A percentile compares a stretch with the other conserved stretches of the same genome.
These are phyloP conservation scores for Avena eriantha DNA, from an alignment of 176 grass and related monocot genomes.

Conservation along the genomic window DNA sequence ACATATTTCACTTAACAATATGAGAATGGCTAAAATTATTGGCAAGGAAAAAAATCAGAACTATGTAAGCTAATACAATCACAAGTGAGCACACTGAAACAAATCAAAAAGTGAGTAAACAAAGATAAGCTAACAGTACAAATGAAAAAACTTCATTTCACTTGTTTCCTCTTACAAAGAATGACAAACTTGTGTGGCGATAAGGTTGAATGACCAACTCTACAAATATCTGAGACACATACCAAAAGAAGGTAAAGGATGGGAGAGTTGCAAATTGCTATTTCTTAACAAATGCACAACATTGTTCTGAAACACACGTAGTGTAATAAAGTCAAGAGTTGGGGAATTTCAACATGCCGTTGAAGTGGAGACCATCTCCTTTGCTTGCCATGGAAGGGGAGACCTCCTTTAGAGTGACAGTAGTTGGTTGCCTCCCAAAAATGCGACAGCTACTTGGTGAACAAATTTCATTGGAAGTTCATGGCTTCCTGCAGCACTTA, in stretches of 20 bases:
- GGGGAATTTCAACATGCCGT: slow-evolving; percentile 37
- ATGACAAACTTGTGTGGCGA: background rate
- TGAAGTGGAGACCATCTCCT: slow-evolving; percentile 23
- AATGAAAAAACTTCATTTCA: background rate
- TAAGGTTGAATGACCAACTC: slow-evolving; percentile 20
- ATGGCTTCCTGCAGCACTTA: slow-evolving; percentile 3
- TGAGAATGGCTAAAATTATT: background rate
- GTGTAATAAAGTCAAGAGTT: slow-evolving; percentile 31
- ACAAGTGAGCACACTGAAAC: background rate
- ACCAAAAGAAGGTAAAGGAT: slow-evolving; percentile 15
- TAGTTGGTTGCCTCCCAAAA: slow-evolving; percentile 20
- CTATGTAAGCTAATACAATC: slow-evolving; percentile 23
- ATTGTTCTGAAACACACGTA: slow-evolving; percentile 34
- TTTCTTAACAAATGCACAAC: slow-evolving; percentile 32
- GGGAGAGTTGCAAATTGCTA: background rate
- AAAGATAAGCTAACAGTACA: slow-evolving; percentile 10
- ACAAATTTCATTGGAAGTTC: slow-evolving; percentile 22
- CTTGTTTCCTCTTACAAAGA: background rate
- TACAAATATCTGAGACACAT: slow-evolving; percentile 10
- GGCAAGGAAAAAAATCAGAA: slow-evolving; percentile 12
- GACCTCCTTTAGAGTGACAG: slow-evolving; percentile 35
- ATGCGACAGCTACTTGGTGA: background rate
- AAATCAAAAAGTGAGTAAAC: background rate
- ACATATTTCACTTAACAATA: background rate
- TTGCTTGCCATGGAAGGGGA: slow-evolving; percentile 20